Evolutionary conservation across 164 flowering plant genomes (phyloP), one percentile per base, ranked within the genome.

Genomic region (Stephania cephalantha): DNA sequence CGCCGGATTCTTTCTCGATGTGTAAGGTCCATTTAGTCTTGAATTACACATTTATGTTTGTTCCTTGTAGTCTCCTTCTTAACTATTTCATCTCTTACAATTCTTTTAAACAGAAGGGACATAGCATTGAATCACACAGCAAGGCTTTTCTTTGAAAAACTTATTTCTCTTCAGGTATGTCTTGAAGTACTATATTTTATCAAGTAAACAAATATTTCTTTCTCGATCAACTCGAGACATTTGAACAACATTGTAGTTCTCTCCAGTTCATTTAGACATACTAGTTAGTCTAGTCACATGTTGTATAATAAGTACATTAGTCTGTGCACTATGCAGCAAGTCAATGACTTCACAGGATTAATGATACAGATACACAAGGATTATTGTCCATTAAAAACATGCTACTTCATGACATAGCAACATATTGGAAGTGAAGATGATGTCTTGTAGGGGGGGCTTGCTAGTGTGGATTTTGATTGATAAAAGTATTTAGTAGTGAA

Each of bases 1-100:
- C 76, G 99, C 93, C 55, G 99, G 99, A 46, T 91, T 94, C 78
- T 96, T 96, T 77, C 86, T 96, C 46, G 93, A 94, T 70, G 79
- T 65, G 99, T 94, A 84, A 81, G 88, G 82, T 75, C 18, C 46
- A 65, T 61, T 67, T 42, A 68, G n/a, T 31, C 18, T 80, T 68
- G 15, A 50, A 9, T 29, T 17, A 7, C 55, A 9, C 35, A 48
- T 35, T 67, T 55, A 50, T 31, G 0, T 20, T 64, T 20, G 6
- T 61, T 5, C 52, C 44, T 77, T 5, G 3, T 30, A 25, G 29
- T 73, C 44, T 20, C 13, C 10, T 17, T 17, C 25, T 55, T 52
- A 30, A 10, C 35, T 65, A 8, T 9, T 18, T 10, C 73, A 63
- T 65, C 15, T n/a, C 69, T 53, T 50, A 25, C 6, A n/a, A 70